A percentile compares a stretch with the other conserved stretches of the same genome.
Conservation (phyloP, 2,329 filamentous ascomycete genomes). For the Dryadomyces quercivorus region DNA sequence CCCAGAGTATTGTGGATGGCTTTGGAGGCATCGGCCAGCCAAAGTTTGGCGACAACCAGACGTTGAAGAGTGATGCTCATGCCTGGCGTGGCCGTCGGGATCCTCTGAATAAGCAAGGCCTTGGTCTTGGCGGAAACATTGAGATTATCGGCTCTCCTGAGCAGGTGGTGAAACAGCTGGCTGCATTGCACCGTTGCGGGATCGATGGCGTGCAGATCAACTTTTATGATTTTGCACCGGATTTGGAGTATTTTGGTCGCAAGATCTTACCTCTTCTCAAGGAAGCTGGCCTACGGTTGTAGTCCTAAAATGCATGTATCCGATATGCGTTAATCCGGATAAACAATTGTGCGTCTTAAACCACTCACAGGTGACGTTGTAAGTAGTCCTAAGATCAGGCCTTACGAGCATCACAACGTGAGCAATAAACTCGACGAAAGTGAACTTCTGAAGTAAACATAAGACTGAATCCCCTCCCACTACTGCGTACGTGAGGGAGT, state of each 20-base stretch:
- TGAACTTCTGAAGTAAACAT: too few relatives aligned
- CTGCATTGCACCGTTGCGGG: background rate
- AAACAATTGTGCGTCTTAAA: too few relatives aligned
- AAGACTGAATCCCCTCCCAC: too few relatives aligned
- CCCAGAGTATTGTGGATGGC: conserved; percentile 11
- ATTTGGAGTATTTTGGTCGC: background rate
- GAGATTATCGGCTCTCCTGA: background rate
- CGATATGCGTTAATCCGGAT: background rate
- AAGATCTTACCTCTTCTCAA: background rate
- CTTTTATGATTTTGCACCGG: background rate
- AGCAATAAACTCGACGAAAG: too few relatives aligned
- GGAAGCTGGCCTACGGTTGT: background rate
- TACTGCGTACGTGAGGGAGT: too few relatives aligned
- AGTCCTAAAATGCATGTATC: background rate
- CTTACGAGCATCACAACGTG: too few relatives aligned
- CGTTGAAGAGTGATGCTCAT: conserved; percentile 15
- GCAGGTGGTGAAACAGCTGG: background rate
- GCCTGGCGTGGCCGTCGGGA: conserved; percentile 13
- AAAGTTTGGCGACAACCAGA: background rate
- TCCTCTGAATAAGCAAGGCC: conserved; percentile 12
- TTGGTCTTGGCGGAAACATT: background rate
- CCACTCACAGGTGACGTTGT: too few relatives aligned
- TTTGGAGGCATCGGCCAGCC: background rate
- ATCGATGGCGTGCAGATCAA: background rate
- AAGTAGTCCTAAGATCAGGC: too few relatives aligned